These are phyloP conservation scores for Serendipita sp. DNA, from an alignment of 768 basidiomycete genomes.

Conservation along the genomic window DNA sequence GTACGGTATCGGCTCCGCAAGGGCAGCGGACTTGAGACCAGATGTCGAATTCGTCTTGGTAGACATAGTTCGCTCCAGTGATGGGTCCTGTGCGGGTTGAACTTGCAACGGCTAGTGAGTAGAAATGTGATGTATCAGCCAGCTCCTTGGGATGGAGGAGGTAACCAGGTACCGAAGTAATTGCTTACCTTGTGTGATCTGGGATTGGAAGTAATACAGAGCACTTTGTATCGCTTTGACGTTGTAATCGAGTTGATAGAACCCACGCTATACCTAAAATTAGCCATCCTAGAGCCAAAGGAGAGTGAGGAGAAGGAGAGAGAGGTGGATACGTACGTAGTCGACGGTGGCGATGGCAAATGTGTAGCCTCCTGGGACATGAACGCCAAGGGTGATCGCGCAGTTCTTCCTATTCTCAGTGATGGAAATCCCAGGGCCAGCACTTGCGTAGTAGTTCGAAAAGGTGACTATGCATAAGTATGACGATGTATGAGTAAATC, in stretches of 20 bases:
- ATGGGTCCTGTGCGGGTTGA: background rate
- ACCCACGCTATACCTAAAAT: background rate
- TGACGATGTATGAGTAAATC: background rate
- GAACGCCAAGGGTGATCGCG: background rate
- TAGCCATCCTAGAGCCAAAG: too few relatives aligned
- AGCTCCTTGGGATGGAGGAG: too few relatives aligned
- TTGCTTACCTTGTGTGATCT: background rate
- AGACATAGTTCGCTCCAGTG: background rate
- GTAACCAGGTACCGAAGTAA: too few relatives aligned
- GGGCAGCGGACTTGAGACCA: background rate
- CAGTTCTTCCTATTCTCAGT: background rate
- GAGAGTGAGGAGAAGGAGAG: too few relatives aligned
- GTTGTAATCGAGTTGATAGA: background rate
- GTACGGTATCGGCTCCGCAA: background rate
- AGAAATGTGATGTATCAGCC: too few relatives aligned
- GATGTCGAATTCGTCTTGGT: background rate
- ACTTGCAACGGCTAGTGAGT: background rate
- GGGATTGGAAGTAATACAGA: background rate
- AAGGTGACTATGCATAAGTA: background rate
- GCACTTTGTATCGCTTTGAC: background rate
- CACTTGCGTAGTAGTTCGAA: background rate
- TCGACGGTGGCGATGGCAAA: slow-evolving; percentile 2
- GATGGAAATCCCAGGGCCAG: background rate
- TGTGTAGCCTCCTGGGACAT: background rate
- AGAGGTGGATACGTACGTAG: background rate